Evolutionary conservation across 2,329 filamentous ascomycete genomes (phyloP).

Genomic region (Akanthomyces muscarius): DNA sequence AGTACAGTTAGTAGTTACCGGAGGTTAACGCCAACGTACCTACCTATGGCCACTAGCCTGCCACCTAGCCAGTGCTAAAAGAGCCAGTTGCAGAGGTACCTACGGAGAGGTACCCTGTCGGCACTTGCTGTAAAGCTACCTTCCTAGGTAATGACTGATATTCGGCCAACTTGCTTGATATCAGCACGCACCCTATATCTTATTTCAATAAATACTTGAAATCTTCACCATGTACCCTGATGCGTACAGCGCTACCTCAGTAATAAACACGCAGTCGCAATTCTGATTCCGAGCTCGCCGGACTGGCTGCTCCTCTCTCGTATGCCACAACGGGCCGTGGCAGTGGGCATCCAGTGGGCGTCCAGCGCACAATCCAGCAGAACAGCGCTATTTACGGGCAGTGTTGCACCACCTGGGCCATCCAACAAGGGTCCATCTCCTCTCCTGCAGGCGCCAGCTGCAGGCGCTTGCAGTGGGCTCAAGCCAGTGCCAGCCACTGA

Average conservation of each 20-base stretch:
- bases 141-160: too few relatives aligned
- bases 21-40: too few relatives aligned
- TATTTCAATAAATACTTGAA: not conserved
- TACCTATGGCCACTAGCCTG: too few relatives aligned
- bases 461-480: slow-evolving; percentile 6
- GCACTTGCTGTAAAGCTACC: not conserved
- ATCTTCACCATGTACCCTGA: not conserved
- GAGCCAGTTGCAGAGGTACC: not conserved
- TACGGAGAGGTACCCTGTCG: not conserved
- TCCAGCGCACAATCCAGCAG: not conserved
- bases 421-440: not conserved
- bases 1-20: too few relatives aligned
- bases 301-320: not conserved
- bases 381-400: not conserved
- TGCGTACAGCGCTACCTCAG: not conserved
- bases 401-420: not conserved
- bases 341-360: not conserved
- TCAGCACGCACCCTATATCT: not conserved
- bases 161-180: not conserved
- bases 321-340: not conserved
- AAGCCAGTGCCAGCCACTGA: not conserved
- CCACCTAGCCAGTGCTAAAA: not conserved
- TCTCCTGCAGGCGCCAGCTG: slow-evolving; percentile 6
- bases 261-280: not conserved
- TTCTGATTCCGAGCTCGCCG: too few relatives aligned